Evolutionary conservation across 371 early-diverging fungal genomes (phyloP).

Genomic region (Enterocytospora artemiae): DNA sequence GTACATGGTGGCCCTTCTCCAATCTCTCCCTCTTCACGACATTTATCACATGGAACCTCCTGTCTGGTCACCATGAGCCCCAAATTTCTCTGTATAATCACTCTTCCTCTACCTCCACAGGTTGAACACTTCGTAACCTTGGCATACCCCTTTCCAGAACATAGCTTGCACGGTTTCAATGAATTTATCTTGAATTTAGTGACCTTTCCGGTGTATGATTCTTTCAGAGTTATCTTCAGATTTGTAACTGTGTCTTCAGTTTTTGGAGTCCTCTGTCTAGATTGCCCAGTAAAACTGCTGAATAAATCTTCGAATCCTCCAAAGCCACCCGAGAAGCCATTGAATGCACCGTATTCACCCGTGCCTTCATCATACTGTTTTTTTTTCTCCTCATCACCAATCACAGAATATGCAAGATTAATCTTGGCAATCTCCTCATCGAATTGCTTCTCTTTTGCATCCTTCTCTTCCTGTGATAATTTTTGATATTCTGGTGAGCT

Average conservation of each 20-base stretch:
- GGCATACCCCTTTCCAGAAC: conserved; percentile 51
- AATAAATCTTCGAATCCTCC: conserved; percentile 54
- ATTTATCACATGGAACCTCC: conserved; percentile 43
- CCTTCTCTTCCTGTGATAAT: conserved; percentile 37
- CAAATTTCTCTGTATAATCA: conserved; percentile 20
- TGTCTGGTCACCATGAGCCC: conserved; percentile 35
- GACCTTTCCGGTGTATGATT: conserved; percentile 42
- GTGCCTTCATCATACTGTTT: conserved; percentile 51
- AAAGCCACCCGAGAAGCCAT: conserved; percentile 7
- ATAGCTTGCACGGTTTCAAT: conserved; percentile 45
- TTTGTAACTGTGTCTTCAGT: conserved; percentile 38
- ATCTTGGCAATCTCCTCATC: conserved; percentile 40
- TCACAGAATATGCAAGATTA: conserved; percentile 48
- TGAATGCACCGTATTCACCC: conserved; percentile 20
- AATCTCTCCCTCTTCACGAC: conserved; percentile 37
- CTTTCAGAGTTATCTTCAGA: conserved; percentile 41
- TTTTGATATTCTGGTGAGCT: conserved; percentile 22
- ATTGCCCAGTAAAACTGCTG: conserved; percentile 27
- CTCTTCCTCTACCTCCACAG: conserved; percentile 52
- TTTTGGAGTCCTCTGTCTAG: conserved; percentile 26
- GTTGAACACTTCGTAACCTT: conserved; percentile 38
- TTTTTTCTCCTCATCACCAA: conserved; percentile 51
- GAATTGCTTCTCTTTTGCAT: conserved; percentile 37
- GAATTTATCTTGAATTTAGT: conserved; percentile 41
- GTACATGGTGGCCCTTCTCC: conserved; percentile 46